Conservation (phyloP, 768 basidiomycete species). For the Cystofilobasidium ferigula region DNA sequence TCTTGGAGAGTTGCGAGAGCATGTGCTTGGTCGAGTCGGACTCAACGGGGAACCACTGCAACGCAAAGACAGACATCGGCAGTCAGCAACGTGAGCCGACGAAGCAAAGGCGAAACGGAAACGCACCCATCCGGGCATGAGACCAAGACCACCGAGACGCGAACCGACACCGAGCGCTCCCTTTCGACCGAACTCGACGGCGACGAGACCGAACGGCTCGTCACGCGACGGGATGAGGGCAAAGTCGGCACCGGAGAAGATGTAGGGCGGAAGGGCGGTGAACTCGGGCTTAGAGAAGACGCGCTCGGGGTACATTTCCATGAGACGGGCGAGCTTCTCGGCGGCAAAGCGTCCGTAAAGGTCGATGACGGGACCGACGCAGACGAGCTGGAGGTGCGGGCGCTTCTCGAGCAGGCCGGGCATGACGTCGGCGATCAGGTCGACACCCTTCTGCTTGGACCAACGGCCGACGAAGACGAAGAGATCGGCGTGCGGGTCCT, state of each 20-base stretch:
- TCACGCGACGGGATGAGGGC: slow-evolving; percentile 91
- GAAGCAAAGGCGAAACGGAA: not conserved
- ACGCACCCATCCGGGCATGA: slow-evolving; percentile 96
- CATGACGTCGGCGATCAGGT: slow-evolving; percentile 92
- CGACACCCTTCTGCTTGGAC: slow-evolving; percentile 97
- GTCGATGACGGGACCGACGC: slow-evolving; percentile 90
- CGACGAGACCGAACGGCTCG: slow-evolving; percentile 82
- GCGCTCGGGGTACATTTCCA: slow-evolving; percentile 89
- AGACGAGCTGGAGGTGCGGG: slow-evolving; percentile 70
- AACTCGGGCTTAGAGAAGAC: slow-evolving; percentile 96
- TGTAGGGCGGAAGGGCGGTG: slow-evolving; percentile 79
- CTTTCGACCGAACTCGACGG: slow-evolving; percentile 91
- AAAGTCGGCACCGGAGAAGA: slow-evolving; percentile 91
- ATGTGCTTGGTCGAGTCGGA: slow-evolving; percentile 85
- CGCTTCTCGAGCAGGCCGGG: slow-evolving; percentile 78
- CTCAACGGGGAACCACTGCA: slow-evolving; percentile 92
- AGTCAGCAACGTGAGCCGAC: not conserved
- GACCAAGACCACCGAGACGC: slow-evolving; percentile 82
- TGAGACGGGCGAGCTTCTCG: slow-evolving; percentile 79
- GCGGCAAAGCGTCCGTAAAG: slow-evolving; percentile 90
- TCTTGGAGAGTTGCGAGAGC: slow-evolving; percentile 87
- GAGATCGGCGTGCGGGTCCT: slow-evolving; percentile 76
- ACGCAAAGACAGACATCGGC: not conserved
- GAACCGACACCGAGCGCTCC: slow-evolving; percentile 91
- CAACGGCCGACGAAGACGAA: slow-evolving; percentile 96